Evolutionary conservation across 495 filamentous ascomycete species (phyloP).

Genomic region (Collariella sp.): DNA sequence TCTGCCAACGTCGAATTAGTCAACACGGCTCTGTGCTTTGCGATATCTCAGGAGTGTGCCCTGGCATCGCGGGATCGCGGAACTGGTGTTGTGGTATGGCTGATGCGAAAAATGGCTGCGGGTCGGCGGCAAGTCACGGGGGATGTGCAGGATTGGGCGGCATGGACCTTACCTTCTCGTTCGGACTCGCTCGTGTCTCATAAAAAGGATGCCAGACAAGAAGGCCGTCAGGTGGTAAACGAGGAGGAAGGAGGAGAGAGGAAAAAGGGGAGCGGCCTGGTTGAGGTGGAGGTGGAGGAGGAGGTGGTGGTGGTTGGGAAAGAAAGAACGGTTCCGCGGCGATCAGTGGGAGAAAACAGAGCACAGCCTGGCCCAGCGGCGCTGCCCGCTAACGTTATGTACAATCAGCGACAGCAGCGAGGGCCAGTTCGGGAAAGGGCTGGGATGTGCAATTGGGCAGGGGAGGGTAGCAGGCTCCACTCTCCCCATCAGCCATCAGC

Average conservation of each 20-base stretch:
- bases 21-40: no score
- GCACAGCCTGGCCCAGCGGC: neutral
- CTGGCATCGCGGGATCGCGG: no score
- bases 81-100: no score
- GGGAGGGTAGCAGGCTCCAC: conserved; percentile 15
- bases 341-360: conserved; percentile 21
- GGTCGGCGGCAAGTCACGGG: no score
- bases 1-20: no score
- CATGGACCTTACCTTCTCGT: conserved; percentile 30
- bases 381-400: conserved; percentile 11
- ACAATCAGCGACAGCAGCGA: conserved; percentile 3
- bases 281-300: conserved; percentile 35
- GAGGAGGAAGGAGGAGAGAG: conserved; percentile 25
- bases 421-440: conserved; percentile 24
- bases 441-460: conserved; percentile 6
- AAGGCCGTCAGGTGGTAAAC: conserved; percentile 29
- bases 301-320: conserved; percentile 24
- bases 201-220: conserved; percentile 31
- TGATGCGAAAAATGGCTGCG: no score
- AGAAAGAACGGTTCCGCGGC: conserved; percentile 1
- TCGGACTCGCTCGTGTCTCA: conserved; percentile 27
- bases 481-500: neutral
- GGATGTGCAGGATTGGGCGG: no score
- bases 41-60: no score
- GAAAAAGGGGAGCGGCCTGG: conserved; percentile 32